phyloP scores from a whole-genome alignment of 768 basidiomycete genomes.

The Collybia sordida region DNA sequence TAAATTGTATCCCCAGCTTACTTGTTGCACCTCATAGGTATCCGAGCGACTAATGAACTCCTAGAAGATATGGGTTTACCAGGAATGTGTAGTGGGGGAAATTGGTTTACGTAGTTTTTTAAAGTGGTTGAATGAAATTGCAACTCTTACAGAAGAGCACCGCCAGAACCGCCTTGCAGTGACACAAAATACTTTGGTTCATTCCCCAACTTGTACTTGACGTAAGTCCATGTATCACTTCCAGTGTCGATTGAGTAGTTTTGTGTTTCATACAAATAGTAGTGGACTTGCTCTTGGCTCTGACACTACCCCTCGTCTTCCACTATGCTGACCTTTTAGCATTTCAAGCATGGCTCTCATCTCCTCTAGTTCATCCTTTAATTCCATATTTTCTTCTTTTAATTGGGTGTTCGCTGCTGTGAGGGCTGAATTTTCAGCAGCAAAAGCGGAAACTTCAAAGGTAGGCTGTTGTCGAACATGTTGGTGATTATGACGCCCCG shows the following conservation, averaged over 20 bases:
- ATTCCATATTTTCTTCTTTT: slow-evolving; percentile 52
- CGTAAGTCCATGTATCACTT: too few relatives aligned
- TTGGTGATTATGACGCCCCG: slow-evolving; percentile 38
- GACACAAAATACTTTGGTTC: not conserved
- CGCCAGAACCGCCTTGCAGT: slow-evolving; percentile 22
- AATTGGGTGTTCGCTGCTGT: slow-evolving; percentile 51
- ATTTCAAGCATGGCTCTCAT: slow-evolving; percentile 70
- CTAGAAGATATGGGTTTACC: slow-evolving; percentile 61
- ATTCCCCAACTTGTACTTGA: too few relatives aligned
- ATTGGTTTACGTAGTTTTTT: slow-evolving; percentile 68
- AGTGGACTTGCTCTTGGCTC: slow-evolving; percentile 46
- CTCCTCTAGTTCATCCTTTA: slow-evolving; percentile 53
- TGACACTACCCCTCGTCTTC: slow-evolving; percentile 39
- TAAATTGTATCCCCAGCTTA: not conserved
- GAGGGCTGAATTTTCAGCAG: slow-evolving; percentile 45
- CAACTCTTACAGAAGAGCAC: slow-evolving; percentile 47
- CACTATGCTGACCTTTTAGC: slow-evolving; percentile 56
- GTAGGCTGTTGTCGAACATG: slow-evolving; percentile 24
- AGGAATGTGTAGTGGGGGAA: slow-evolving; percentile 56
- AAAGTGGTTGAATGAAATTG: slow-evolving; percentile 49
- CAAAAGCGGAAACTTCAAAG: slow-evolving; percentile 43
- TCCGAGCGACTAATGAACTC: slow-evolving; percentile 58
- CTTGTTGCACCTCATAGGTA: slow-evolving; percentile 37
- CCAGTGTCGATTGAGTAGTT: too few relatives aligned
- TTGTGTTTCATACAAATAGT: slow-evolving; percentile 13